Conservation (phyloP, 805 yeast species). For the Yamadazyma scolyti region DNA sequence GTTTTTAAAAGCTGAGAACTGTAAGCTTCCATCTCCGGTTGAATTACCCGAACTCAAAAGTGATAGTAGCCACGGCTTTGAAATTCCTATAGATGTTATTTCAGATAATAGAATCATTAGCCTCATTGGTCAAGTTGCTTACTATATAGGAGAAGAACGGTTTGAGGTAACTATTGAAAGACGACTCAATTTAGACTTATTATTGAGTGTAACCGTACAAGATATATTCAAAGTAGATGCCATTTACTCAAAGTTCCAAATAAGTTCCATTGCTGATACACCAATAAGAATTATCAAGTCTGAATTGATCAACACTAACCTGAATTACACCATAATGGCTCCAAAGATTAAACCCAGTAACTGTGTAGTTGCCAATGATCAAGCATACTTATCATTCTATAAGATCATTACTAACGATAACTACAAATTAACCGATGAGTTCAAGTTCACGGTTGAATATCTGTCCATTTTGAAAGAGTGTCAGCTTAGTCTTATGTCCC, state of each 20-base stretch:
- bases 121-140: conserved; percentile 18
- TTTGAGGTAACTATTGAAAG: conserved; percentile 9
- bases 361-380: conserved; percentile 62
- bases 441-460: conserved; percentile 43
- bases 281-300: conserved; percentile 56
- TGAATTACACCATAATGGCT: conserved; percentile 19
- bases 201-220: conserved; percentile 73
- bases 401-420: conserved; percentile 32
- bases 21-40: conserved; percentile 1
- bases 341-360: conserved; percentile 19
- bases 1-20: conserved; percentile 1
- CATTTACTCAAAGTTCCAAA: conserved; percentile 64
- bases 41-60: neutral
- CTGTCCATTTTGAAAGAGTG: conserved; percentile 48
- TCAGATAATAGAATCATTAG: conserved; percentile 24
- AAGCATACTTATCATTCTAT: conserved; percentile 62
- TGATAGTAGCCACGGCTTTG: conserved; percentile 13
- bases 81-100: conserved; percentile 25
- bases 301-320: conserved; percentile 26
- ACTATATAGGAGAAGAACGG: conserved; percentile 14
- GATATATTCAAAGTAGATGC: conserved; percentile 61
- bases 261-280: conserved; percentile 49
- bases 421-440: conserved; percentile 26
- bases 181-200: conserved; percentile 49
- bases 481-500: conserved; percentile 1